Evolutionary conservation across 2,329 filamentous ascomycete genomes (phyloP).

Genomic region (Paracoccidioides lutzii): DNA sequence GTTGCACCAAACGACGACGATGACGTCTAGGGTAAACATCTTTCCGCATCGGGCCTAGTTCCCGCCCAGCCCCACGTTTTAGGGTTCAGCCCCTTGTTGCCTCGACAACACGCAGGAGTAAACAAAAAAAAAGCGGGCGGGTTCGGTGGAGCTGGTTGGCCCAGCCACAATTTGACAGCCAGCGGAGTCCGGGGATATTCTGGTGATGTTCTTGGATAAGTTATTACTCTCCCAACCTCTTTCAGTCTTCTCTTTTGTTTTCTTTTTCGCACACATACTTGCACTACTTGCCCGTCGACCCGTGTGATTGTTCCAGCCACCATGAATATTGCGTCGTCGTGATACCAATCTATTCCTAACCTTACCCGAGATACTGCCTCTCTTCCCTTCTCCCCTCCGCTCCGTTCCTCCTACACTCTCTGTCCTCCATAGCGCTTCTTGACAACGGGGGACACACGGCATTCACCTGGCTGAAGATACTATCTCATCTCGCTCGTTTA

Average conservation of each 20-base stretch:
- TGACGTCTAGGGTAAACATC: neutral
- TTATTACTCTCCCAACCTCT: neutral
- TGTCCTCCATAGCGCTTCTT: neutral
- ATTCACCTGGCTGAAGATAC: neutral
- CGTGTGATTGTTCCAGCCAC: slow-evolving; percentile 22
- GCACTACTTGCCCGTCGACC: too few relatives aligned
- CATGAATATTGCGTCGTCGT: slow-evolving; percentile 9
- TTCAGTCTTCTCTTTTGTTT: neutral
- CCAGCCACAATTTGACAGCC: slow-evolving; percentile 25
- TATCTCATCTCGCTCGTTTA: slow-evolving; percentile 1
- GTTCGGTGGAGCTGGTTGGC: too few relatives aligned
- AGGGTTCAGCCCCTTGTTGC: slow-evolving; percentile 16
- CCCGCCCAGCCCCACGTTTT: too few relatives aligned
- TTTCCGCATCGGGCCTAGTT: slow-evolving; percentile 5
- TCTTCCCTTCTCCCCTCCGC: neutral
- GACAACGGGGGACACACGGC: too few relatives aligned
- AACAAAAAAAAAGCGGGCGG: too few relatives aligned
- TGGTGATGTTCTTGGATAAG: too few relatives aligned
- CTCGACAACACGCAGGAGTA: slow-evolving; percentile 23
- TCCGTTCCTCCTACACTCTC: neutral
- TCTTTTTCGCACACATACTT: neutral
- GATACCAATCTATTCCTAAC: neutral
- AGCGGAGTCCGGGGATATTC: neutral
- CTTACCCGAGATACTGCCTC: neutral
- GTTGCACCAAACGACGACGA: neutral